A percentile compares a stretch with the other conserved stretches of the same genome.
These are phyloP conservation scores for Balakata baccata DNA, from an alignment of 345 rosid species.

Conservation along the genomic window DNA sequence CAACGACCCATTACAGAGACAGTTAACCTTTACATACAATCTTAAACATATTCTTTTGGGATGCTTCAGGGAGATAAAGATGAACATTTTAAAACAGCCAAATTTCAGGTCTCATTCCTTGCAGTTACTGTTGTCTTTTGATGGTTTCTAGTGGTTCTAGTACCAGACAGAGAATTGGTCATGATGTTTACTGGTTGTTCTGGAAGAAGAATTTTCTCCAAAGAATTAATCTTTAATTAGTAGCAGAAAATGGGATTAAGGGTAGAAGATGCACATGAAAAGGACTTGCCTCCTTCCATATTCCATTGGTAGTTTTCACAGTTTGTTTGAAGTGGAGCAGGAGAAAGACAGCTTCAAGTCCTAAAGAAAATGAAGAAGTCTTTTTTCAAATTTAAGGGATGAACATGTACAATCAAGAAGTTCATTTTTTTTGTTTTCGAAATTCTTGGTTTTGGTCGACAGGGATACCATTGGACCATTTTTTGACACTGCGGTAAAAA, in stretches of 20 bases:
- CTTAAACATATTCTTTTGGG: constrained; percentile 7
- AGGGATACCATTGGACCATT: too few species aligned
- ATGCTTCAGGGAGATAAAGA: constrained; percentile 5
- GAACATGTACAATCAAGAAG: not conserved
- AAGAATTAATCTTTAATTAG: constrained; percentile 3
- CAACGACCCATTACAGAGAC: constrained; percentile 43
- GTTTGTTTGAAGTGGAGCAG: constrained; percentile 79
- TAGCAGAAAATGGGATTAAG: constrained; percentile 19
- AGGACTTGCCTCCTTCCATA: constrained; percentile 63
- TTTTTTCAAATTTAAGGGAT: constrained; percentile 39
- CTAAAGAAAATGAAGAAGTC: not conserved
- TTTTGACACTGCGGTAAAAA: too few species aligned
- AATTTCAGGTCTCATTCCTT: not conserved
- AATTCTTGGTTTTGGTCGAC: too few species aligned
- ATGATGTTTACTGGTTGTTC: not conserved
- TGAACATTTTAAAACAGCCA: not conserved
- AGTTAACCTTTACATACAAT: constrained; percentile 36
- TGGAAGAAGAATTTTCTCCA: not conserved
- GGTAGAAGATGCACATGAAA: constrained; percentile 41
- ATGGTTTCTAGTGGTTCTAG: not conserved
- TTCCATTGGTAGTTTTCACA: constrained; percentile 46
- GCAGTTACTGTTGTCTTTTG: constrained; percentile 8
- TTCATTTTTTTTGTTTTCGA: too few species aligned
- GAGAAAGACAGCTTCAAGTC: constrained; percentile 51
- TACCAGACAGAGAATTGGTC: not conserved